A percentile compares a stretch with the other conserved stretches of the same genome.
Conservation (phyloP, 371 early-diverging fungal species). For the Mortierella sp. region DNA sequence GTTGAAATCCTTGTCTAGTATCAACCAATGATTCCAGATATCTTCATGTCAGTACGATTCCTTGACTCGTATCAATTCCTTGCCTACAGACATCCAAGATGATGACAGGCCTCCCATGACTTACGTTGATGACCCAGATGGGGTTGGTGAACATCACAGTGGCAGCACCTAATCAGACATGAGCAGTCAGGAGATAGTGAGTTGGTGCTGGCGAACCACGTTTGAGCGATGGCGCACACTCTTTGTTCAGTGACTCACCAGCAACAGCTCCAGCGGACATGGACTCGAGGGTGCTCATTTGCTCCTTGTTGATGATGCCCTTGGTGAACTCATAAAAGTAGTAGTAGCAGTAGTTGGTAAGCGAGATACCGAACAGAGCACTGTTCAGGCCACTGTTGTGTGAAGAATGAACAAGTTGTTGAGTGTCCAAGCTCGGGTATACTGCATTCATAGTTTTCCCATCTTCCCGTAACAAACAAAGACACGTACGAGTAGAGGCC, state of each 20-base stretch:
- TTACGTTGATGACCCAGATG: slow-evolving; percentile 96
- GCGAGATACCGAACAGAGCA: slow-evolving; percentile 94
- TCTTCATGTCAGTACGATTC: background rate
- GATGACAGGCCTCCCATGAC: slow-evolving; percentile 5
- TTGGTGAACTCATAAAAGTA: slow-evolving; percentile 96
- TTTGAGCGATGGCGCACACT: too few relatives aligned
- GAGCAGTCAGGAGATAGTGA: background rate
- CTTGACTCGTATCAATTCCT: too few relatives aligned
- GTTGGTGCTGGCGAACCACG: background rate
- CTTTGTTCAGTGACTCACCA: slow-evolving; percentile 55
- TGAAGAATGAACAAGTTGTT: too few relatives aligned
- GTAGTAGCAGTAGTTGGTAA: slow-evolving; percentile 96
- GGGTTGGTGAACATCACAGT: slow-evolving; percentile 94
- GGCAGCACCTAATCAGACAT: slow-evolving; percentile 65
- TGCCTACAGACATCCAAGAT: background rate
- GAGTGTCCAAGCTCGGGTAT: too few relatives aligned
- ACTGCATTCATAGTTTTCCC: too few relatives aligned
- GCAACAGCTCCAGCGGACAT: slow-evolving; percentile 95
- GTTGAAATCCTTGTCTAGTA: slow-evolving; percentile 74
- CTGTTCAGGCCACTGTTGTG: slow-evolving; percentile 88
- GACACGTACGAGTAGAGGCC: slow-evolving; percentile 94
- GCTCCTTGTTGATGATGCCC: slow-evolving; percentile 79
- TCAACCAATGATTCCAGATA: background rate
- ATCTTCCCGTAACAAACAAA: too few relatives aligned
- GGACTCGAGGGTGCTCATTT: slow-evolving; percentile 85